phyloP scores from a whole-genome alignment of 1,284 basidiomycete genomes.

The Ceraceosorus bombacis region DNA sequence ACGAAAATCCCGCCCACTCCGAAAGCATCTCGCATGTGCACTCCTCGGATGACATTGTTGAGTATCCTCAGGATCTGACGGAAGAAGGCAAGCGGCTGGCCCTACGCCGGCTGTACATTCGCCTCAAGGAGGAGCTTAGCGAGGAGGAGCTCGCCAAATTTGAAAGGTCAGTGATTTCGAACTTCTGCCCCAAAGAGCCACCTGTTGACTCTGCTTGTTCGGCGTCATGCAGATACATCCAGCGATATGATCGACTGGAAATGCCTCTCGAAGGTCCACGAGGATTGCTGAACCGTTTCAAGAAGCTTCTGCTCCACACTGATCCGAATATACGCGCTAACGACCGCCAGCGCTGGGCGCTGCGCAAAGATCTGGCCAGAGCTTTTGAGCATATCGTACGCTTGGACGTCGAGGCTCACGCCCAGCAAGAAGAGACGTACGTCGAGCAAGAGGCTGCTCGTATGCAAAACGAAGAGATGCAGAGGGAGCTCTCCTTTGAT shows the following conservation, averaged over 20 bases:
- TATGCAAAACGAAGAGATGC: too few species aligned
- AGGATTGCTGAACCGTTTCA: constrained; percentile 38
- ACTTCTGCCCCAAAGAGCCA: background rate
- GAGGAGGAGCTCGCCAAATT: constrained; percentile 31
- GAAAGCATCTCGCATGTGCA: too few species aligned
- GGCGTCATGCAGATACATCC: constrained; percentile 17
- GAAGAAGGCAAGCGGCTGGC: constrained; percentile 6
- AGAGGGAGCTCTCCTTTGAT: too few species aligned
- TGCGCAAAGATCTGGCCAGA: constrained; percentile 30
- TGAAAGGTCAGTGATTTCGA: constrained; percentile 14
- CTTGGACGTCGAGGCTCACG: constrained; percentile 4
- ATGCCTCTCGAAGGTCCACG: constrained; percentile 36
- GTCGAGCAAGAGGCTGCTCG: too few species aligned
- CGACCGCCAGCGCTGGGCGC: constrained; percentile 23
- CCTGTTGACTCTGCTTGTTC: too few species aligned
- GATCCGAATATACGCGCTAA: constrained; percentile 26
- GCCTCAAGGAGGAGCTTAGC: constrained; percentile 28
- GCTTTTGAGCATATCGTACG: constrained; percentile 39
- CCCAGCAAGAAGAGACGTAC: too few species aligned
- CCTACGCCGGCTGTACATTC: constrained; percentile 31
- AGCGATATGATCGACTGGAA: constrained; percentile 39
- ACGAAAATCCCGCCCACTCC: too few species aligned
- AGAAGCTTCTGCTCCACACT: constrained; percentile 31
- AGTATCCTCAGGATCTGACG: too few species aligned
- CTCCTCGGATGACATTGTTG: too few species aligned